These are phyloP conservation scores for Chlorokybus atmophyticus DNA, from an alignment of 139 green algal genomes.

Conservation along the genomic window DNA sequence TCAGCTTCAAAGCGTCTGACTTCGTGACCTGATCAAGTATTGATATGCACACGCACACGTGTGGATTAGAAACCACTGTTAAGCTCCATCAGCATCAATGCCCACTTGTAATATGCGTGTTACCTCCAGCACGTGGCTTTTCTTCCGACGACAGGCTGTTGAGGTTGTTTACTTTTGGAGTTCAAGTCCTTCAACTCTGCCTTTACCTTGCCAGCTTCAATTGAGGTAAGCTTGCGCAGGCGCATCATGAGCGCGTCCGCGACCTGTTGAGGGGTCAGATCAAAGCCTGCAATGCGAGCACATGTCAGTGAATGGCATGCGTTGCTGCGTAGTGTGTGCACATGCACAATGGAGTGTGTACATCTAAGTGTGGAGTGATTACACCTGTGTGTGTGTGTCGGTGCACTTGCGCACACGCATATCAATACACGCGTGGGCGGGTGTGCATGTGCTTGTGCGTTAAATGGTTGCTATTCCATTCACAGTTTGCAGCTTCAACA, in stretches of 20 bases:
- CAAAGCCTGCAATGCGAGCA: conserved; percentile 11
- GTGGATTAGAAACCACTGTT: neutral
- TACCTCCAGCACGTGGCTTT: conserved; percentile 36
- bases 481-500: no score
- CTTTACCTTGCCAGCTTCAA: conserved; percentile 56
- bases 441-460: no score
- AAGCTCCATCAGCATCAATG: no score
- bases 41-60: neutral
- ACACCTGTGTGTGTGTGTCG: no score
- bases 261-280: conserved; percentile 50
- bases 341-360: no score
- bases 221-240: conserved; percentile 63
- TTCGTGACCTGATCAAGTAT: conserved; percentile 11
- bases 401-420: no score
- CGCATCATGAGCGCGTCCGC: conserved; percentile 66
- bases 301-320: no score
- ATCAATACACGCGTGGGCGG: no score
- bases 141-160: conserved; percentile 37
- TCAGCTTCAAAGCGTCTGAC: conserved; percentile 48
- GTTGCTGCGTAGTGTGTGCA: no score
- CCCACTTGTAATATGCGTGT: neutral
- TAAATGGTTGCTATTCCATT: no score
- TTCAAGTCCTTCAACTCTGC: conserved; percentile 49
- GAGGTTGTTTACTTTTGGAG: conserved; percentile 26
- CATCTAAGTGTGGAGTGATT: no score